Conservation (phyloP, 2,329 filamentous ascomycete genomes). For the Gremmenia infestans region DNA sequence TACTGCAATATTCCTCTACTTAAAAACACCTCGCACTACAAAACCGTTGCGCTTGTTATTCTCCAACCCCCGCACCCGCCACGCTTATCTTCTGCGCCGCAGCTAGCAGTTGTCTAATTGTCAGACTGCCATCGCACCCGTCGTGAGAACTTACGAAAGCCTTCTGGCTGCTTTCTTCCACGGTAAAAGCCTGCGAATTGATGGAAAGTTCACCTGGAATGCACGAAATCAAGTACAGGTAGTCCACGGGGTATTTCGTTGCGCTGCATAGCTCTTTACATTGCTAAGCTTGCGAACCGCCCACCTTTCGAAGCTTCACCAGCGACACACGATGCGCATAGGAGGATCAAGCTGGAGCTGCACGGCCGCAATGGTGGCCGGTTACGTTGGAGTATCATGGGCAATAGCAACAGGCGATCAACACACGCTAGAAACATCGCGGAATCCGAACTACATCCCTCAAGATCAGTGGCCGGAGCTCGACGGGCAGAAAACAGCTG, state of each 20-base stretch:
- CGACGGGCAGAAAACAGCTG: constrained; percentile 5
- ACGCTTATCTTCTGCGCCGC: neutral
- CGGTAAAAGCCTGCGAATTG: constrained; percentile 2
- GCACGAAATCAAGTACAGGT: constrained; percentile 12
- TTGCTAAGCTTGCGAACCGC: neutral
- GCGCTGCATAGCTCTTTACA: constrained; percentile 1
- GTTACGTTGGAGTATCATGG: constrained; percentile 7
- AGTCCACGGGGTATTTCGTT: constrained; percentile 7
- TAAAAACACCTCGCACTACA: neutral
- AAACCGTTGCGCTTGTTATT: neutral
- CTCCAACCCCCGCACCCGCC: neutral
- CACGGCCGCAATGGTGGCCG: constrained; percentile 9
- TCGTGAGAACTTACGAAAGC: neutral
- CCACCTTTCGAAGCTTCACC: neutral
- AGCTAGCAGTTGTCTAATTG: neutral
- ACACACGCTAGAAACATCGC: neutral
- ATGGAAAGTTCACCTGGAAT: constrained; percentile 12
- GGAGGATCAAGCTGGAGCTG: constrained; percentile 9
- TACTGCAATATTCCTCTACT: neutral
- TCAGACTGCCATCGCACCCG: neutral
- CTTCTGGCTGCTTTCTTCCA: neutral
- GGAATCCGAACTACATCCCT: neutral
- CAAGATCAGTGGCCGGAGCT: neutral
- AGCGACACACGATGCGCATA: constrained; percentile 12
- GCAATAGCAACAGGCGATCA: constrained; percentile 1